These are phyloP conservation scores for Neoscytalidium dimidiatum DNA, from an alignment of 2,329 filamentous ascomycete genomes.

Conservation along the genomic window DNA sequence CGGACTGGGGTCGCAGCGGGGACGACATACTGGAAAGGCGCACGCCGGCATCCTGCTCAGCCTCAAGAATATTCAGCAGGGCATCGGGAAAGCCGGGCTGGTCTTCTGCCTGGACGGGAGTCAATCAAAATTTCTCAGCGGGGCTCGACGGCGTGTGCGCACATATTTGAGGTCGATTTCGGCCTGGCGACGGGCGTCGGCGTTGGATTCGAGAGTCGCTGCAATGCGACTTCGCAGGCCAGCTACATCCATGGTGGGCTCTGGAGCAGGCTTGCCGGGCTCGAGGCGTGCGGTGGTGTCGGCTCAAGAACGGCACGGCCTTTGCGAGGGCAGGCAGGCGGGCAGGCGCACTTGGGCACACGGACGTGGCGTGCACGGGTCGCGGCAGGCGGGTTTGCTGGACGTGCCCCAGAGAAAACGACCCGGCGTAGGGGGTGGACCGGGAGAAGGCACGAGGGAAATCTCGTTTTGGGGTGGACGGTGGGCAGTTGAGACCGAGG, in stretches of 20 bases:
- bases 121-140: slow-evolving; percentile 30
- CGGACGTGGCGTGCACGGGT: slow-evolving; percentile 4
- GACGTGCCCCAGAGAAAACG: neutral
- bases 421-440: slow-evolving; percentile 12
- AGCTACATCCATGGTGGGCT: slow-evolving; percentile 68
- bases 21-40: slow-evolving; percentile 78
- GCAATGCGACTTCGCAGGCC: slow-evolving; percentile 75
- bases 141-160: slow-evolving; percentile 38
- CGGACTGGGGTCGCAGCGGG: slow-evolving; percentile 22
- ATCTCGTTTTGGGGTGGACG: slow-evolving; percentile 15
- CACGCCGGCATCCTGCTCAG: slow-evolving; percentile 81
- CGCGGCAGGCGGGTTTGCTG: neutral
- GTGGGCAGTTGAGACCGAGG: slow-evolving; percentile 14
- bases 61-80: slow-evolving; percentile 85
- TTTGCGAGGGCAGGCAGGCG: neutral
- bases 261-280: slow-evolving; percentile 11
- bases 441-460: slow-evolving; percentile 14
- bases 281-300: slow-evolving; percentile 13
- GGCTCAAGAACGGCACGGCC: slow-evolving; percentile 12
- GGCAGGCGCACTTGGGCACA: neutral
- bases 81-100: slow-evolving; percentile 88
- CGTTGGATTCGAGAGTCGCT: slow-evolving; percentile 73
- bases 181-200: slow-evolving; percentile 73
- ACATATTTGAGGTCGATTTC: slow-evolving; percentile 83
- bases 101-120: slow-evolving; percentile 71